phyloP scores from a whole-genome alignment of 2,329 filamentous ascomycete species.

The Fusarium pseudoanthophilum region DNA sequence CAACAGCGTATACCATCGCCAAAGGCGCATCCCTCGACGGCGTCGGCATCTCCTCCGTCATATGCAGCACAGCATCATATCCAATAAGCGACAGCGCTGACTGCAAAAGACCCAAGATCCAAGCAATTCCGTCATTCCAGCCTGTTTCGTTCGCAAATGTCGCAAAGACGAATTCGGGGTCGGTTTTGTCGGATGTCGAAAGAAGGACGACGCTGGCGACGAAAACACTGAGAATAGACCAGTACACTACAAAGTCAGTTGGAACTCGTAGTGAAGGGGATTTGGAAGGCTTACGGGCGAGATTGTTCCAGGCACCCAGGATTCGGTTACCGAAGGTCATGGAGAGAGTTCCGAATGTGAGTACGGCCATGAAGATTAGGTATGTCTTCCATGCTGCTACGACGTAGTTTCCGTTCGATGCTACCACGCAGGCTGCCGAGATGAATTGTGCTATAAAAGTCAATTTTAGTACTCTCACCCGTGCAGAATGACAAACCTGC shows the following conservation, averaged over 20 bases:
- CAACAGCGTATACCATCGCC: slow-evolving; percentile 57
- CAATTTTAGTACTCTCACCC: accelerated
- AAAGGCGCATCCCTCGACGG: slow-evolving; percentile 54
- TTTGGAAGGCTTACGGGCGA: slow-evolving; percentile 46
- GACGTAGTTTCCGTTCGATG: slow-evolving; percentile 51
- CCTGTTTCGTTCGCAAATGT: slow-evolving; percentile 58
- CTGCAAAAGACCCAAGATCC: slow-evolving; percentile 59
- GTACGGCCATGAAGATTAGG: slow-evolving; percentile 52
- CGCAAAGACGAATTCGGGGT: slow-evolving; percentile 56
- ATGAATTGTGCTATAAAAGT: slow-evolving; percentile 54
- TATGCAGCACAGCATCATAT: slow-evolving; percentile 58
- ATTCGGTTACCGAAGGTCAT: slow-evolving; percentile 57
- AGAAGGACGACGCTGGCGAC: slow-evolving; percentile 58
- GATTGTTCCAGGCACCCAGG: slow-evolving; percentile 55
- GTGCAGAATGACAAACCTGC: slow-evolving; percentile 44
- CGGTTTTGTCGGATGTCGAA: slow-evolving; percentile 53
- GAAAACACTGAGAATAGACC: slow-evolving; percentile 55
- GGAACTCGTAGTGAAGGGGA: accelerated
- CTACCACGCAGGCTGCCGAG: slow-evolving; percentile 54
- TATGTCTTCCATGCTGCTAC: slow-evolving; percentile 55
- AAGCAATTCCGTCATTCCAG: slow-evolving; percentile 59
- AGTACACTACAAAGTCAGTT: slow-evolving; percentile 47
- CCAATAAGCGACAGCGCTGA: slow-evolving; percentile 51
- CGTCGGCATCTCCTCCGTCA: slow-evolving; percentile 59
- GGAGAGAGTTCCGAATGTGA: slow-evolving; percentile 39